phyloP scores from a whole-genome alignment of 140 eudicot genomes.

The Anethum foeniculum region DNA sequence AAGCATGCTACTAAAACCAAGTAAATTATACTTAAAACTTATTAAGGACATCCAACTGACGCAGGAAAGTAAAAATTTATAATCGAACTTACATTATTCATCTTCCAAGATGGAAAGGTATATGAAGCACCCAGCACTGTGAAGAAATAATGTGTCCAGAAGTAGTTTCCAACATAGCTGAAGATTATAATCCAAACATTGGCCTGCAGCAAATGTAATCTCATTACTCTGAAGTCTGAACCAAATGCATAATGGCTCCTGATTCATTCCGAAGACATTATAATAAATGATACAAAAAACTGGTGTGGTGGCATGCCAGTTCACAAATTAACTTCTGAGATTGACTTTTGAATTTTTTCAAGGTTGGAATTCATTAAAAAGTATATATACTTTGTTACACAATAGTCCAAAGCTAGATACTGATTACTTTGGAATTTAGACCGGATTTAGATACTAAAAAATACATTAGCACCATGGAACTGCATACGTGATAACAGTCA shows the following conservation, averaged over 20 bases:
- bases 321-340: no score
- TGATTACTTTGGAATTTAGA: neutral
- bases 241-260: neutral
- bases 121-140: slow-evolving; percentile 92
- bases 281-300: neutral
- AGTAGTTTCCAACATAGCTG: slow-evolving; percentile 88
- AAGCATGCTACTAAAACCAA: neutral
- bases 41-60: neutral
- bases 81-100: slow-evolving; percentile 61
- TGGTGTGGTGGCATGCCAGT: no score
- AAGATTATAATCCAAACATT: slow-evolving; percentile 74
- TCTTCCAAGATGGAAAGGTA: slow-evolving; percentile 96
- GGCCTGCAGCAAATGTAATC: slow-evolving; percentile 47
- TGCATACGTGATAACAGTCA: neutral
- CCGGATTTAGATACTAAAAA: neutral
- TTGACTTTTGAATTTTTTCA: no score
- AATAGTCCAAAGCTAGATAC: neutral
- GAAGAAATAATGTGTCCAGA: slow-evolving; percentile 98
- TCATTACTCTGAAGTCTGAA: slow-evolving; percentile 5
- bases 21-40: neutral
- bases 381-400: neutral
- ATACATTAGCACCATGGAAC: neutral
- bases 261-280: neutral
- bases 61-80: neutral
- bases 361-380: neutral